phyloP scores from a whole-genome alignment of 192 early-diverging fungal species.

The Backusella psychrophila region DNA sequence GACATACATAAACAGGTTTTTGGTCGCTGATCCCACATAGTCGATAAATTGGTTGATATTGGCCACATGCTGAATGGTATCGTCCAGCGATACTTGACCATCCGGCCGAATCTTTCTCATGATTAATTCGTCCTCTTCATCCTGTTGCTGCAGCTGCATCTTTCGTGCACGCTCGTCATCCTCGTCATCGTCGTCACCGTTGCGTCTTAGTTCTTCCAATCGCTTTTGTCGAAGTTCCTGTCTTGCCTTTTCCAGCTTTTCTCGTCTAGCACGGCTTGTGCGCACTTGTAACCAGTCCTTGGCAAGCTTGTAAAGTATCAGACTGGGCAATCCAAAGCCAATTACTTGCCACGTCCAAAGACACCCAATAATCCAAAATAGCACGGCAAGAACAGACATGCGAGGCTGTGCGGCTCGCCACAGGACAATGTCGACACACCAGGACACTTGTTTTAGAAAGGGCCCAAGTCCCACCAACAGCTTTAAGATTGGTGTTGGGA shows the following conservation, averaged over 20 bases:
- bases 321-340: conserved; percentile 14
- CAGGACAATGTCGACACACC: conserved; percentile 14
- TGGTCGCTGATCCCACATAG: neutral
- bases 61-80: conserved; percentile 22
- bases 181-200: conserved; percentile 4
- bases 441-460: neutral
- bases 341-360: conserved; percentile 26
- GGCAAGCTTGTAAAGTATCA: conserved; percentile 18
- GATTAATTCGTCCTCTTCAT: conserved; percentile 24
- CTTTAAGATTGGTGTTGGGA: conserved; percentile 32
- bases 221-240: neutral
- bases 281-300: conserved; percentile 23
- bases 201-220: conserved; percentile 10
- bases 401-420: conserved; percentile 22
- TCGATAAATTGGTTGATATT: conserved; percentile 17
- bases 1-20: neutral
- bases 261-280: conserved; percentile 11
- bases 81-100: conserved; percentile 28
- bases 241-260: conserved; percentile 6
- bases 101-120: conserved; percentile 26
- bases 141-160: conserved; percentile 10
- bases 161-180: neutral
- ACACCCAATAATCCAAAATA: conserved; percentile 21
- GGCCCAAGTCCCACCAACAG: conserved; percentile 19
- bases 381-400: conserved; percentile 15